Base-by-base conservation (phyloP, 2,329 filamentous ascomycete species). In the Gremmenia infestans region DNA sequence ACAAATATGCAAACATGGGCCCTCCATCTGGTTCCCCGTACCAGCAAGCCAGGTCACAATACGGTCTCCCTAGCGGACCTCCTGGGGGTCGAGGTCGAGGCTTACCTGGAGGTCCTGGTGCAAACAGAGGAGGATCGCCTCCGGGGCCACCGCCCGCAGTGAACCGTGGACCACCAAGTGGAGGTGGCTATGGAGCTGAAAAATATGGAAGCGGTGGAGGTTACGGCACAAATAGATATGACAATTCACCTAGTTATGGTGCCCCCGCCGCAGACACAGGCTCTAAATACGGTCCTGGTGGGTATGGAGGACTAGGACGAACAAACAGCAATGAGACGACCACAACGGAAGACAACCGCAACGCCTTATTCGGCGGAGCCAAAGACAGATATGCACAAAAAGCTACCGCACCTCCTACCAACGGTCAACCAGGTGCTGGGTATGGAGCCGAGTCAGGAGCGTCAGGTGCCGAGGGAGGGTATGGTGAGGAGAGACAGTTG, bases 401-500 rank as follows among this genome's bases (percentile, higher is more conserved):
- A 40, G 48, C 54, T 25, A 40, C 60, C 22, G 48, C 57, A 15
- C 61, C 67, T 28, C 58, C 62, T 19, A 54, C 45, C n/a, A 63
- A 65, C 53, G 60, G 60, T 15, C 59, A 55, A 54, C 60, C 64
- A 32, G 61, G 60, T 19, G 60, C 63, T 22, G 67, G 63, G n/a
- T 68, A 70, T 39, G 54, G 56, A 48, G 62, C 60, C 28, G 60
- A 65, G 11, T 60, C 65, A 8, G 60, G 57, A 37, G 54, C 56
- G 8, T 53, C 64, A 58, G 60, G 58, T 32, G 53, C 48, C 22
- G 53, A 50, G 12, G 60, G 61, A 19, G 62, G 63, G 17, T 79
- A 77, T 56, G 81, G 89, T 52, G 85, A 87, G 55, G 81, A 88
- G 57, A 82, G 89, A 48, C 83, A 96, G 70, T 75, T 96, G 62